Percentiles rank a stretch among this genome's conserved stretches.
phyloP scores from a whole-genome alignment of 768 basidiomycete genomes.

The Mycena vulgaris region DNA sequence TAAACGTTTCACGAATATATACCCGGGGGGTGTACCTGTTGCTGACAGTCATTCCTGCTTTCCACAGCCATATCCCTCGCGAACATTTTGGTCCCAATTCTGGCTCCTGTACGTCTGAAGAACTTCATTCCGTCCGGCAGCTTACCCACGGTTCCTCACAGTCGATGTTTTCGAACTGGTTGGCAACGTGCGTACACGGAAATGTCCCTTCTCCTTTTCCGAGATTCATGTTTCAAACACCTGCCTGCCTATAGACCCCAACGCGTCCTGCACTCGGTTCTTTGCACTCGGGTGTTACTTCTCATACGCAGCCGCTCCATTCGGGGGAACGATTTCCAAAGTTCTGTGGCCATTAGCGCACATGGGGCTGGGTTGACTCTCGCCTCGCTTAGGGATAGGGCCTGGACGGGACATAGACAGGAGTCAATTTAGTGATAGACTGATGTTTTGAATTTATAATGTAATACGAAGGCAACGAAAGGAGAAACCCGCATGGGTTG shows the following conservation, averaged over 20 bases:
- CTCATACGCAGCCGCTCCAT: not conserved
- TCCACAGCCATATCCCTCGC: constrained; percentile 53
- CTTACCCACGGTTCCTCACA: not conserved
- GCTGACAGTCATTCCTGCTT: not conserved
- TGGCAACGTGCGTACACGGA: not conserved
- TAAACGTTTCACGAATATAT: not conserved
- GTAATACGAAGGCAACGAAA: too few relatives aligned
- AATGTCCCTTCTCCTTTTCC: too few relatives aligned
- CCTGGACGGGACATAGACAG: too few relatives aligned
- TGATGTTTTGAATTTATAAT: too few relatives aligned
- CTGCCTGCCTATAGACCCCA: not conserved
- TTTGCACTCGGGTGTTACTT: not conserved
- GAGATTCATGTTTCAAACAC: too few relatives aligned
- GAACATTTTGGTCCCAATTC: constrained; percentile 56
- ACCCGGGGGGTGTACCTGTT: too few relatives aligned
- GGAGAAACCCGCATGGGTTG: too few relatives aligned
- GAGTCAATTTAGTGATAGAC: too few relatives aligned
- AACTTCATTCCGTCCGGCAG: not conserved
- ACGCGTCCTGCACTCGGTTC: constrained; percentile 15
- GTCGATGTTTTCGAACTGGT: constrained; percentile 4
- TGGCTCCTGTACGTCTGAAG: constrained; percentile 47
- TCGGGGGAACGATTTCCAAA: not conserved
- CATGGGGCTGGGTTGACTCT: not conserved
- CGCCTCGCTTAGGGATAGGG: too few relatives aligned
- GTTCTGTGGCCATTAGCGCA: not conserved